A percentile compares a stretch with the other conserved stretches of the same genome.
phyloP scores from a whole-genome alignment of 148 eudicot genomes.

The Talinum fruticosum region DNA sequence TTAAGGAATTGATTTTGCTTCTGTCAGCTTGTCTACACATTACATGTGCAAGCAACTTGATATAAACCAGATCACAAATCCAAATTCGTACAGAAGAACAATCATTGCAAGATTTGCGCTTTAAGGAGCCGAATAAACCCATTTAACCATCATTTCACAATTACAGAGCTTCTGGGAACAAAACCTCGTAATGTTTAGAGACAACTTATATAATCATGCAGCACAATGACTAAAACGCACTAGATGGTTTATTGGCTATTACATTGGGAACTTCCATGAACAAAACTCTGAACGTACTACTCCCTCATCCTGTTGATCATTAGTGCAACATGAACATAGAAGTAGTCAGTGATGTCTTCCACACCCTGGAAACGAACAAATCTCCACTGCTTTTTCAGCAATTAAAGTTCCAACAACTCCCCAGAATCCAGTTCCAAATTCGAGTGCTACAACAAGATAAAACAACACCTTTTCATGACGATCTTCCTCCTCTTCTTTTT shows the following conservation, averaged over 20 bases:
- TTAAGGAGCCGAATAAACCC: background rate
- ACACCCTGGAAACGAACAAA: constrained; percentile 11
- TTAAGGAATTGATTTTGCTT: too few species aligned
- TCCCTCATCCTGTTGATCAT: background rate
- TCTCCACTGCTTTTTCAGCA: constrained; percentile 25
- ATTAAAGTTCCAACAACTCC: constrained; percentile 26
- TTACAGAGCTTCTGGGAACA: too few species aligned
- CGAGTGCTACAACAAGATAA: constrained; percentile 14
- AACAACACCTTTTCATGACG: constrained; percentile 20
- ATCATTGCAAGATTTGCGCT: too few species aligned
- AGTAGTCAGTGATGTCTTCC: constrained; percentile 4
- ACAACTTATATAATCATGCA: too few species aligned
- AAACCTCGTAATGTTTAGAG: too few species aligned
- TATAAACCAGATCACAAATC: too few species aligned
- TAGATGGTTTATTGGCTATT: background rate
- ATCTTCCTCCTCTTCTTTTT: background rate
- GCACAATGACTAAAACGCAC: background rate
- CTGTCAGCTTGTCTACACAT: too few species aligned
- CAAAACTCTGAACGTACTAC: background rate
- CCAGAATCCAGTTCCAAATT: constrained; percentile 38
- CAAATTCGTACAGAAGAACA: too few species aligned
- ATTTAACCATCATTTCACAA: background rate
- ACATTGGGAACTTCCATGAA: background rate
- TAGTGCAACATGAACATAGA: constrained; percentile 11
- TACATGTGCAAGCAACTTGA: too few species aligned